Evolutionary conservation across 768 basidiomycete species (phyloP).

Genomic region (Amanita rimosa): DNA sequence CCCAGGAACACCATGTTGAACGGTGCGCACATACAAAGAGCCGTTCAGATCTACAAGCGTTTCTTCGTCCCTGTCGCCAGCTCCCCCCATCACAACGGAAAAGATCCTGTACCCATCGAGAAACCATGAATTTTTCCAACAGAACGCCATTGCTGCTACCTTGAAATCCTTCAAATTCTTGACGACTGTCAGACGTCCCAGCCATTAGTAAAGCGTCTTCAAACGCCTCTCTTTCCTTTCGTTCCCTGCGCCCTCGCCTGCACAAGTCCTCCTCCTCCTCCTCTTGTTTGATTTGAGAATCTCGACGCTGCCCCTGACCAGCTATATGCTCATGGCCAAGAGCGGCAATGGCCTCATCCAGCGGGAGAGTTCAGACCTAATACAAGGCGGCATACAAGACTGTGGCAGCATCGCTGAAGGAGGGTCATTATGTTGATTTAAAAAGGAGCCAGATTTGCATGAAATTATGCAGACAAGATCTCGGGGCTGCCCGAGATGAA

Average conservation of each 20-base stretch:
- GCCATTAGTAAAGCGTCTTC: neutral
- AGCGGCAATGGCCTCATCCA: slow-evolving; percentile 2
- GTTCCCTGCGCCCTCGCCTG: neutral
- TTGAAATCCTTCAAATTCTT: slow-evolving; percentile 5
- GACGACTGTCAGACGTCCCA: neutral
- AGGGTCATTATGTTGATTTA: too few relatives aligned
- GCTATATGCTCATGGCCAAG: neutral
- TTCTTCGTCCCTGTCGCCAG: neutral
- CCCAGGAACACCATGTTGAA: neutral
- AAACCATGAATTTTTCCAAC: neutral
- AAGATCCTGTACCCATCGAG: neutral
- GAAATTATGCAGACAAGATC: neutral
- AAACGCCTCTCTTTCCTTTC: neutral
- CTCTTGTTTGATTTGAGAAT: neutral
- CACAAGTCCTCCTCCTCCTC: neutral
- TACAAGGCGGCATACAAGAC: too few relatives aligned
- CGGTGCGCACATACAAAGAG: neutral
- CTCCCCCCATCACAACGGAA: neutral
- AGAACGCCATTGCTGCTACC: neutral
- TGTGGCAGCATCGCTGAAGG: too few relatives aligned
- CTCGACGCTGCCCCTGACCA: neutral
- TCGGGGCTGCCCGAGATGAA: slow-evolving; percentile 1
- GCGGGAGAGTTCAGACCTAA: too few relatives aligned
- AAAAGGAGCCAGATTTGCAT: too few relatives aligned
- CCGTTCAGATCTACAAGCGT: neutral